Base-by-base conservation (phyloP, 257 asterid genomes). In the Cynanchum wilfordii region DNA sequence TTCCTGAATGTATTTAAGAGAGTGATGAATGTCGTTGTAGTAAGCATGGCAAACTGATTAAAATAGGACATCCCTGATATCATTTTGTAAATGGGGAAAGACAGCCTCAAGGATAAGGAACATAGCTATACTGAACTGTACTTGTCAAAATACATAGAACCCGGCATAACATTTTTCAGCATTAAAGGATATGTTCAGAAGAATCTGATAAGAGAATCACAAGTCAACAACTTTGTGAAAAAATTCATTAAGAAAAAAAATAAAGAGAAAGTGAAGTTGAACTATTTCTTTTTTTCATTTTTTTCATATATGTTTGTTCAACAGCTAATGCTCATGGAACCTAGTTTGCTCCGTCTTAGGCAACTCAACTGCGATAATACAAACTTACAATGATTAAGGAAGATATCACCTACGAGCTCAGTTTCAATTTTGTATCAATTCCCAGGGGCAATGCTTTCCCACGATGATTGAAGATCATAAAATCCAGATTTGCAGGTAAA, bases 381-480 rank as follows among this genome's bases (percentile, higher is more conserved):
- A 16, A 62, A 29, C 22, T 62, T 17, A 4, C 2, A 38, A 62
- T 16, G 38, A 33, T 64, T 64, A 64, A 36, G 29, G 27, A 64
- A 64, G 49, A 36, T 30, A 17, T 2, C 16, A 36, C 27, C 20
- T 17, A 19, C 7, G 17, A 36, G 22, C 49, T 52, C 69, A 55
- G 22, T 44, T 88, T 85, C 62, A 84, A 85, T 82, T 91, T 89
- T 79, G 86, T 68, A 67, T 88, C 86, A 68, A 80, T 29, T 77
- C 74, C 92, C 77, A 76, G 15, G 63, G 96, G 89, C 64, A 91
- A 83, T 42, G 95, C 96, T 84, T 81, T 86, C 54, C 96, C 99
- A 24, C 99, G 99, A 76, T 95, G 99, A 79, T 95, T 92, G 72
- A 95, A 95, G 72, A 92, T 87, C 93, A 95, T 89, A 79, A 89